phyloP scores from a whole-genome alignment of 2,329 filamentous ascomycete genomes.

The Neonectria faginata region DNA sequence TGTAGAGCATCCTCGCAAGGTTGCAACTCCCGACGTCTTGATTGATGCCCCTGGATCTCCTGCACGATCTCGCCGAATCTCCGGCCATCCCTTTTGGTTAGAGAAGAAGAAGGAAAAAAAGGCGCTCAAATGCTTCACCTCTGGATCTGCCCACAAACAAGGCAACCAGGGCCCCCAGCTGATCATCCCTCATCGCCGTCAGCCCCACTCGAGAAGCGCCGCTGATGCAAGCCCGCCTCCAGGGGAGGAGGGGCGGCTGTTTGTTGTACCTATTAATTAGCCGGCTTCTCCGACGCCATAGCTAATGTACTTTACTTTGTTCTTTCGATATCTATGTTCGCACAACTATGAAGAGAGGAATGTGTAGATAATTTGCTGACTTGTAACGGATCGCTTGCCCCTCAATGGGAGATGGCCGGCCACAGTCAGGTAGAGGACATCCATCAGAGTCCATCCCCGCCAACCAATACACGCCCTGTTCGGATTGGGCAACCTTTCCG shows the following conservation, averaged over 20 bases:
- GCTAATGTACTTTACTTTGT: no score
- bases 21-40: constrained; percentile 6
- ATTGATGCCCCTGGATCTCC: constrained; percentile 4
- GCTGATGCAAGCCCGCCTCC: constrained; percentile 6
- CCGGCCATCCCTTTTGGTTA: constrained; percentile 12
- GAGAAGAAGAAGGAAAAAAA: constrained; percentile 14
- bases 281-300: background rate
- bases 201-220: constrained; percentile 22
- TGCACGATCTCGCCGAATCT: constrained; percentile 12
- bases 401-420: background rate
- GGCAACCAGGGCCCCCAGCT: constrained; percentile 14
- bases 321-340: no score
- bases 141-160: constrained; percentile 15
- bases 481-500: constrained; percentile 29
- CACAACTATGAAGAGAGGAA: no score
- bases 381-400: background rate
- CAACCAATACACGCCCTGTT: background rate
- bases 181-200: constrained; percentile 19
- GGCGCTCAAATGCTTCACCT: constrained; percentile 21
- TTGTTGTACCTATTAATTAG: background rate
- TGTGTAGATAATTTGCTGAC: background rate
- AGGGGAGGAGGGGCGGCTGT: background rate
- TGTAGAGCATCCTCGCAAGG: background rate
- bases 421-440: background rate
- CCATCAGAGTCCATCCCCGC: background rate